Percentiles rank a stretch among this genome's conserved stretches.
These are phyloP conservation scores for Suillus brevipes DNA, from an alignment of 768 basidiomycete genomes.

Conservation along the genomic window DNA sequence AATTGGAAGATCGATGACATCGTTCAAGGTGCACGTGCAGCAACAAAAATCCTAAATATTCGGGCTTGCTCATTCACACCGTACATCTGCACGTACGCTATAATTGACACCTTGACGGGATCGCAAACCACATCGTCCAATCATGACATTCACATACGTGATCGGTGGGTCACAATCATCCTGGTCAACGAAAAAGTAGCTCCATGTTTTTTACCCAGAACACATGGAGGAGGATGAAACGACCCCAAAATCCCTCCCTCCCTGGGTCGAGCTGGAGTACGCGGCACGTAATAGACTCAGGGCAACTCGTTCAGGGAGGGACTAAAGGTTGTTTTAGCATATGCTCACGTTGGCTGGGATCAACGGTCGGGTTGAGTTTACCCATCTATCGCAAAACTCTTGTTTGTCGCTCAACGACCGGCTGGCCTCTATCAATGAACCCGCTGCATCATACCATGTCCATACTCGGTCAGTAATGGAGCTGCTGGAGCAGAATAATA, in stretches of 20 bases:
- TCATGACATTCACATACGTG: conserved; percentile 53
- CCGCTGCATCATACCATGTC: conserved; percentile 23
- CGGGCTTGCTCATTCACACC: no score
- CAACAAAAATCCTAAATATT: no score
- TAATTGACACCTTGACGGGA: neutral
- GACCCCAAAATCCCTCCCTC: conserved; percentile 66
- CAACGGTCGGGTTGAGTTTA: conserved; percentile 71
- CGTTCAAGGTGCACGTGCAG: neutral
- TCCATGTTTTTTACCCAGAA: conserved; percentile 46
- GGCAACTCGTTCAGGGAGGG: conserved; percentile 9
- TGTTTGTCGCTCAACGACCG: conserved; percentile 47
- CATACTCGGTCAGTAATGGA: conserved; percentile 20
- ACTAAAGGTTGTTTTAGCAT: conserved; percentile 48
- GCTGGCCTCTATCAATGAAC: conserved; percentile 13
- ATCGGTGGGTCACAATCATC: conserved; percentile 45
- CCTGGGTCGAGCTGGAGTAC: conserved; percentile 95
- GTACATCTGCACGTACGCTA: neutral
- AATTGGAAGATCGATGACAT: conserved; percentile 7
- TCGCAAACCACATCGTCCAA: neutral
- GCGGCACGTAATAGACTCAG: conserved; percentile 45
- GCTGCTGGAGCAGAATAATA: conserved; percentile 18
- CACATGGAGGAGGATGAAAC: conserved; percentile 96
- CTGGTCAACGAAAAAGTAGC: neutral
- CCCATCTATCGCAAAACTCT: conserved; percentile 79
- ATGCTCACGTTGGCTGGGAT: conserved; percentile 80